A percentile compares a stretch with the other conserved stretches of the same genome.
Conservation (phyloP, 1,284 basidiomycete genomes). For the Gastroboletus turbinatus region DNA sequence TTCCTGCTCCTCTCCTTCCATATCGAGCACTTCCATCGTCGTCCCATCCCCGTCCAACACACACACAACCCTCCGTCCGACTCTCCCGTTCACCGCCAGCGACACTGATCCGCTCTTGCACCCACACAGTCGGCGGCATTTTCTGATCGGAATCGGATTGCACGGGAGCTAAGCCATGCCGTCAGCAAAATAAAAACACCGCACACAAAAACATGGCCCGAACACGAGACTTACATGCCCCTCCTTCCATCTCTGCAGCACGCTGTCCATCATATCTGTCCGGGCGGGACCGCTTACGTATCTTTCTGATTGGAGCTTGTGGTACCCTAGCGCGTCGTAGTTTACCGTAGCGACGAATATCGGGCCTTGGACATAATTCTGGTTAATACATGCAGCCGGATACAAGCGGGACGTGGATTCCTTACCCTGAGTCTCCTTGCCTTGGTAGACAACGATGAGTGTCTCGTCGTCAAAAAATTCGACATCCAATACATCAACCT, state of each 20-base stretch:
- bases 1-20: slow-evolving; percentile 63
- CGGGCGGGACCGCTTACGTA: slow-evolving; percentile 55
- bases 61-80: slow-evolving; percentile 71
- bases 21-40: slow-evolving; percentile 70
- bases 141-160: slow-evolving; percentile 52
- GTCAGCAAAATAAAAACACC: slow-evolving; percentile 36
- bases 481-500: slow-evolving; percentile 56
- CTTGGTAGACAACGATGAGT: slow-evolving; percentile 60
- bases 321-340: slow-evolving; percentile 59
- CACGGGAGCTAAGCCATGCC: slow-evolving; percentile 46
- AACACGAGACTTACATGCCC: slow-evolving; percentile 48
- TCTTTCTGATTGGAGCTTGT: slow-evolving; percentile 44
- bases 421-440: slow-evolving; percentile 33
- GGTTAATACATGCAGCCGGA: slow-evolving; percentile 18
- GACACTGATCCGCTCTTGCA: slow-evolving; percentile 50
- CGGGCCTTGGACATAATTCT: slow-evolving; percentile 41
- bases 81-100: slow-evolving; percentile 71
- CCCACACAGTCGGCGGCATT: slow-evolving; percentile 54
- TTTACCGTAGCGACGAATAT: slow-evolving; percentile 58
- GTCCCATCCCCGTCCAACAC: slow-evolving; percentile 62
- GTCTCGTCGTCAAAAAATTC: slow-evolving; percentile 77
- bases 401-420: slow-evolving; percentile 41
- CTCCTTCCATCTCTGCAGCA: slow-evolving; percentile 53
- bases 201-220: slow-evolving; percentile 31
- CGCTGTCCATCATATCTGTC: slow-evolving; percentile 61